Percentiles rank a stretch among this genome's conserved stretches.
These are phyloP conservation scores for Kalanchoe fedtschenkoi DNA, from an alignment of 164 flowering plant genomes.

Conservation along the genomic window DNA sequence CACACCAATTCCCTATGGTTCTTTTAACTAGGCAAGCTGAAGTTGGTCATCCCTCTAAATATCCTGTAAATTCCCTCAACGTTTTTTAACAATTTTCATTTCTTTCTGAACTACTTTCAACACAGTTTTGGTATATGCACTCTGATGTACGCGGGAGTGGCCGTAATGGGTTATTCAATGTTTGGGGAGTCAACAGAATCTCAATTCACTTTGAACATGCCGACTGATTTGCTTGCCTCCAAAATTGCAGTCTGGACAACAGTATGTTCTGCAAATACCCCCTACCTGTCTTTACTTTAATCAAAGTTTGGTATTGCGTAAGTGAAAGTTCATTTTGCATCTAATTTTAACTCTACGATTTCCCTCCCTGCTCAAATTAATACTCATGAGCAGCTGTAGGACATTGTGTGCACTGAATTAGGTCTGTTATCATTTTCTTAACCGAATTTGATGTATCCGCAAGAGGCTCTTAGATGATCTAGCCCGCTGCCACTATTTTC, in stretches of 20 bases:
- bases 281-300: too few species aligned
- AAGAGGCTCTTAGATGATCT: not conserved
- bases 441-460: conserved; percentile 95
- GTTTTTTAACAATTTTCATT: not conserved
- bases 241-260: conserved; percentile 99
- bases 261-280: conserved; percentile 29
- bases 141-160: conserved; percentile 71
- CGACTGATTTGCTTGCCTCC: conserved; percentile 65
- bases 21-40: conserved; percentile 51
- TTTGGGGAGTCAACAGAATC: conserved; percentile 75
- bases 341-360: too few species aligned
- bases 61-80: not conserved
- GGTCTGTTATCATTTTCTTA: conserved; percentile 10
- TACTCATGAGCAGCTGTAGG: too few species aligned
- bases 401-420: conserved; percentile 87
- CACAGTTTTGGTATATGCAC: conserved; percentile 73
- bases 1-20: conserved; percentile 56
- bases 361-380: too few species aligned
- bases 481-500: too few species aligned
- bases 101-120: conserved; percentile 6
- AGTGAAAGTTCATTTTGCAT: too few species aligned
- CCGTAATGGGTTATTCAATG: conserved; percentile 75
- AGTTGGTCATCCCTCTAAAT: not conserved
- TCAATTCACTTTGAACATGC: conserved; percentile 95
- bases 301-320: conserved; percentile 41